These are phyloP conservation scores for Nicotiana obtusifolia DNA, from an alignment of 257 asterid genomes.

Conservation along the genomic window DNA sequence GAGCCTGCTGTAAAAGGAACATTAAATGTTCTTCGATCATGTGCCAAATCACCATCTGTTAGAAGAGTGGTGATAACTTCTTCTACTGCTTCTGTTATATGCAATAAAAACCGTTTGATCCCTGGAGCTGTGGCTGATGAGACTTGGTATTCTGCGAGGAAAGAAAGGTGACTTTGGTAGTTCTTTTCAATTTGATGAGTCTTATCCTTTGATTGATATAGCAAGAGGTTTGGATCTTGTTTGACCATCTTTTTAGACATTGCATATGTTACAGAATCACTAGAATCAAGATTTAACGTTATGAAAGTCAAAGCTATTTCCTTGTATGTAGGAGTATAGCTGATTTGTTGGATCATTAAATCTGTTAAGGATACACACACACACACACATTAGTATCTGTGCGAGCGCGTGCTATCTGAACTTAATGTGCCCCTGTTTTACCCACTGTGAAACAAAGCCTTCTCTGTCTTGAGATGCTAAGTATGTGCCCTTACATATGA, in stretches of 20 bases:
- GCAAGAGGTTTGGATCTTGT: not conserved
- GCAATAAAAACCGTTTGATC: slow-evolving; percentile 16
- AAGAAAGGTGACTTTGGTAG: slow-evolving; percentile 29
- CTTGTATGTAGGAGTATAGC: no score
- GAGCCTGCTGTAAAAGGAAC: slow-evolving; percentile 59
- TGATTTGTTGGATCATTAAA: not conserved
- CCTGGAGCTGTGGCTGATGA: slow-evolving; percentile 43
- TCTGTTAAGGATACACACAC: no score
- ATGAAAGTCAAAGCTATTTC: no score
- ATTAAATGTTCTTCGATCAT: slow-evolving; percentile 43
- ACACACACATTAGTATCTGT: not conserved
- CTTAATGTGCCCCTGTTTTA: not conserved
- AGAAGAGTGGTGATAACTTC: slow-evolving; percentile 50
- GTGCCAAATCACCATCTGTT: slow-evolving; percentile 25
- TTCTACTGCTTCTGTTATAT: slow-evolving; percentile 28
- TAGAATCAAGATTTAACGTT: no score
- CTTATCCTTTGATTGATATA: not conserved
- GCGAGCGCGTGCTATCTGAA: not conserved
- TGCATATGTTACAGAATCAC: not conserved
- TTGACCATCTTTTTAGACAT: not conserved
- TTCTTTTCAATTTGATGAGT: not conserved
- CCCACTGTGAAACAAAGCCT: no score
- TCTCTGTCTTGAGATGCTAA: not conserved
- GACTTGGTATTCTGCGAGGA: slow-evolving; percentile 54
- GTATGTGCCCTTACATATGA: not conserved